Conservation (phyloP, 2,329 filamentous ascomycete species). For the Phoma sp. region DNA sequence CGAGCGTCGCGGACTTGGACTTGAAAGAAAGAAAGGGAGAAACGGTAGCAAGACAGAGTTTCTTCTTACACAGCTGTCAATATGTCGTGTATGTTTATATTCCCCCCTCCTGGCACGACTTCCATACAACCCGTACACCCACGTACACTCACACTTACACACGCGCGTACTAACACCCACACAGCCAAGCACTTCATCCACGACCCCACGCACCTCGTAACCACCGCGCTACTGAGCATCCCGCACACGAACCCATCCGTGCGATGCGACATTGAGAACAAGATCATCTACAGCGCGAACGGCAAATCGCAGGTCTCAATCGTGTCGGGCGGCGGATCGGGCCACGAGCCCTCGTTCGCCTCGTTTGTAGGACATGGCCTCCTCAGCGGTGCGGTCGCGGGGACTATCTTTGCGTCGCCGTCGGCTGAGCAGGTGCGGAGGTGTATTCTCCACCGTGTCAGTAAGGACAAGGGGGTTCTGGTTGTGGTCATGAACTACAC, state of each 20-base stretch:
- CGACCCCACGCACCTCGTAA: slow-evolving; percentile 79
- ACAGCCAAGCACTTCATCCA: slow-evolving; percentile 84
- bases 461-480: slow-evolving; percentile 74
- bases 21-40: too few species aligned
- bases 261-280: slow-evolving; percentile 78
- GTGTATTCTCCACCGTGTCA: slow-evolving; percentile 75
- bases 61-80: background rate
- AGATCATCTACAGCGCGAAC: slow-evolving; percentile 61
- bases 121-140: too few species aligned
- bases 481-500: slow-evolving; percentile 98
- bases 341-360: slow-evolving; percentile 88
- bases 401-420: slow-evolving; percentile 85
- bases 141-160: too few species aligned
- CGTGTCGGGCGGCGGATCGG: slow-evolving; percentile 86
- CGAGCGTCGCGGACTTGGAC: background rate
- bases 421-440: slow-evolving; percentile 81
- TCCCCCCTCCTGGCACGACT: too few species aligned
- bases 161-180: background rate
- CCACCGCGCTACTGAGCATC: slow-evolving; percentile 75
- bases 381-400: slow-evolving; percentile 80
- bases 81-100: slow-evolving; percentile 8
- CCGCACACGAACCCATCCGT: slow-evolving; percentile 85
- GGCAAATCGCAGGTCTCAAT: slow-evolving; percentile 70
- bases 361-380: slow-evolving; percentile 84
- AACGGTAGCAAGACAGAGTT: too few species aligned